Percentiles rank a stretch among this genome's conserved stretches.
Evolutionary conservation across 352 stramenopile genomes (phyloP).

Genomic region (Blastocystis sp.): DNA sequence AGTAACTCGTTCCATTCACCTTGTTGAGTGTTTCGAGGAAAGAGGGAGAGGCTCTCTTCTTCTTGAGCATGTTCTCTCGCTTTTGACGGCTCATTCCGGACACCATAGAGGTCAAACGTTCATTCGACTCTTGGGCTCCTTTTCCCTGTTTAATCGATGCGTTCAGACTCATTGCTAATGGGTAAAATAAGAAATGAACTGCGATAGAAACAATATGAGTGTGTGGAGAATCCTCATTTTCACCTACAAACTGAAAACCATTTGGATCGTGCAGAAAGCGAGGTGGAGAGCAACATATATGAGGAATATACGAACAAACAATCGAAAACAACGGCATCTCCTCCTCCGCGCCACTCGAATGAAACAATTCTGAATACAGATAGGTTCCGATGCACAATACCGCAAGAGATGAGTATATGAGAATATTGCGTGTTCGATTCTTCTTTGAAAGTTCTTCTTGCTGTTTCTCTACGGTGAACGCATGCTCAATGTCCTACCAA

Average conservation of each 20-base stretch:
- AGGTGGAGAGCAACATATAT: no score
- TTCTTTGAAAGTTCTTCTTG: neutral
- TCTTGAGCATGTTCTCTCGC: slow-evolving; percentile 49
- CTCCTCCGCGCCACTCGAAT: neutral
- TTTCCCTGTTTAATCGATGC: slow-evolving; percentile 32
- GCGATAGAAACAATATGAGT: neutral
- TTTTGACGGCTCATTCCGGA: slow-evolving; percentile 4
- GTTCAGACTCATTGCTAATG: slow-evolving; percentile 23
- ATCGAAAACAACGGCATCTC: neutral
- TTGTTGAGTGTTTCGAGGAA: neutral
- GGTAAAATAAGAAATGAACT: neutral
- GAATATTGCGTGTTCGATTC: neutral
- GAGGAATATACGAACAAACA: neutral
- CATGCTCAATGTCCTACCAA: neutral
- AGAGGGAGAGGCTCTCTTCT: neutral
- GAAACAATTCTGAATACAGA: neutral
- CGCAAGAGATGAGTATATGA: neutral
- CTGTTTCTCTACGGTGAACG: neutral
- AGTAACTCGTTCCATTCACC: neutral
- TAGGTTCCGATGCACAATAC: neutral
- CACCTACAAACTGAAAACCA: no score
- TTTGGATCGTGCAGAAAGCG: no score
- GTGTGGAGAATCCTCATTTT: no score
- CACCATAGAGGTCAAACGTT: slow-evolving; percentile 10
- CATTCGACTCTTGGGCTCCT: slow-evolving; percentile 1